Base-by-base conservation (phyloP, 1,139 yeast genomes). In the Magnusiomyces starmeri region DNA sequence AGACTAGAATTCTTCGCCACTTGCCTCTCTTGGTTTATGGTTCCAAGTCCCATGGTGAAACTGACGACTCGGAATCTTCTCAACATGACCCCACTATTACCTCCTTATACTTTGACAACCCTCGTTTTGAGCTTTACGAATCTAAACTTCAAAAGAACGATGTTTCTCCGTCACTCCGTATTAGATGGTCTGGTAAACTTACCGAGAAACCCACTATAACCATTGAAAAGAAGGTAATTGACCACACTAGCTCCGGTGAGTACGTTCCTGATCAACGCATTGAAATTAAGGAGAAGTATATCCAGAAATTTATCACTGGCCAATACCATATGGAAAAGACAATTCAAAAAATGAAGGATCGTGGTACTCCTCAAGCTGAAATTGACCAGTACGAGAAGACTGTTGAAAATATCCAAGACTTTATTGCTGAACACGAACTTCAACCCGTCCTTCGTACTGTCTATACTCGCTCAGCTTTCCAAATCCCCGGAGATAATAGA, bases 401-500 rank as follows among this genome's bases (percentile, higher is more conserved):
- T 55, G 81, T 84, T 54, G 74, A 75, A 45, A 78, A 78, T 52
- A 72, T 89, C 51, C 82, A 82, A 62, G 67, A 74, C 10, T 86
- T 83, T 63, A 82, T 92, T 56, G 68, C 71, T 45, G 81, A 82
- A 52, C 76, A 81, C 60, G 76, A 81, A 55, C 75, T 92, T 58
- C 85, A 87, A 68, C 98, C 98, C 16, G 81, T 87, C 42, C 71
- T 92, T 66, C 82, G 98, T 71, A 80, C 96, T 4, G 79, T 84
- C 45, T 89, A 87, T 70, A 86, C 88, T 45, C 79, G 98, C 69
- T 87, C 96, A 16, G 97, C 97, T 1, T 92, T 92, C 75, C 97
- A 92, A 73, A 90, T 92, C 60, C 98, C 98, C 1, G 97, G 97
- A 56, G 97, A 92, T 66, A 95, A 89, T 66, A 79, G 89, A 62